Conservation (phyloP, 768 basidiomycete genomes). For the Russula lepida region DNA sequence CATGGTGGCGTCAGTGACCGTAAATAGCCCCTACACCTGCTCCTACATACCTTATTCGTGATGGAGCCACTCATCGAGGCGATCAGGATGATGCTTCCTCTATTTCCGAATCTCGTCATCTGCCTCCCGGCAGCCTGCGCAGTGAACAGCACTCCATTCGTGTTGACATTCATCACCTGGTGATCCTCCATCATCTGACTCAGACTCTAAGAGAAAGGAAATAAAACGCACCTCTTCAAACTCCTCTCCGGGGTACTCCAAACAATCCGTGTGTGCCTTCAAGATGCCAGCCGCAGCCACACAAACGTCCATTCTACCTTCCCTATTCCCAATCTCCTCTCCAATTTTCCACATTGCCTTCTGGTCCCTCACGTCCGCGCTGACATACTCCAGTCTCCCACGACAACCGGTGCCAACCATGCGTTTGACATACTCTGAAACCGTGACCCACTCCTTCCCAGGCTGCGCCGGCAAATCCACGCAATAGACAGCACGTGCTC, state of each 20-base stretch:
- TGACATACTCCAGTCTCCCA: conserved; percentile 48
- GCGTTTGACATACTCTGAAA: conserved; percentile 41
- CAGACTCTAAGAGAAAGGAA: background rate
- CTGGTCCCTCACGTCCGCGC: conserved; percentile 60
- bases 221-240: conserved; percentile 47
- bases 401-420: conserved; percentile 23
- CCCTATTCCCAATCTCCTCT: conserved; percentile 53
- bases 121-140: conserved; percentile 33
- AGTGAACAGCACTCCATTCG: conserved; percentile 34
- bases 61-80: conserved; percentile 41
- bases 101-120: conserved; percentile 30
- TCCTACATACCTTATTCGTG: conserved; percentile 50
- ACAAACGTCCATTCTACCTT: conserved; percentile 66
- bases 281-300: conserved; percentile 73
- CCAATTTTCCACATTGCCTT: conserved; percentile 45
- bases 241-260: conserved; percentile 56
- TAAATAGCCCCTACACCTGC: background rate
- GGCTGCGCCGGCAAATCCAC: conserved; percentile 52
- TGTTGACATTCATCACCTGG: conserved; percentile 59
- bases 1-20: background rate
- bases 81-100: conserved; percentile 36
- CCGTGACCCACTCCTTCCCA: conserved; percentile 48
- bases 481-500: conserved; percentile 62
- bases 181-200: background rate
- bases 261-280: conserved; percentile 48